phyloP scores from a whole-genome alignment of 805 yeast species.

The Clavispora phyllophila region DNA sequence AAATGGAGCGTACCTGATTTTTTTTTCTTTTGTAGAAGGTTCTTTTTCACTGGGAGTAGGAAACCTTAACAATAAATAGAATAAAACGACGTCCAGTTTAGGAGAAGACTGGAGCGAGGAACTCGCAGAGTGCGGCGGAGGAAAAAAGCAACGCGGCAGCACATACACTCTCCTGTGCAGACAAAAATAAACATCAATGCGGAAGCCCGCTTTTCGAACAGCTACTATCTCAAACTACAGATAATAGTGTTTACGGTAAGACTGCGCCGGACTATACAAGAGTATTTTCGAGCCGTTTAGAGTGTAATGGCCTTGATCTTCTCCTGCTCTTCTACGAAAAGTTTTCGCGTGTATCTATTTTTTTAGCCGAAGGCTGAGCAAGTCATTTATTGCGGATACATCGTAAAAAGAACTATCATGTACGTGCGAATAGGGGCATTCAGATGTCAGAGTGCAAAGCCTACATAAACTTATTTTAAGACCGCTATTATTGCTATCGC shows the following conservation, averaged over 20 bases:
- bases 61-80: neutral
- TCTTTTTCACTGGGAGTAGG: neutral
- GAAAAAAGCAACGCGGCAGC: neutral
- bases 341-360: too few relatives aligned
- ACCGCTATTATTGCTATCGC: neutral
- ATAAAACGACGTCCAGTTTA: neutral
- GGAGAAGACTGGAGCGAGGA: constrained; percentile 1
- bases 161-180: neutral
- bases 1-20: neutral
- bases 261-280: too few relatives aligned
- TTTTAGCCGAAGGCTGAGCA: neutral
- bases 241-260: too few relatives aligned
- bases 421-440: neutral
- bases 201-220: neutral
- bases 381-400: neutral
- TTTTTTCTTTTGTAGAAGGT: neutral
- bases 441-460: neutral
- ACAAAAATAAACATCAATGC: neutral
- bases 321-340: too few relatives aligned
- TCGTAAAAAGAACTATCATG: neutral
- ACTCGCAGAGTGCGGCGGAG: neutral
- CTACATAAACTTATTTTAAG: neutral
- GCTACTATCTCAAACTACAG: too few relatives aligned
- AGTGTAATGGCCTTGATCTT: too few relatives aligned
- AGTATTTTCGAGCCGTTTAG: too few relatives aligned